Conservation (phyloP, 176 grass and related monocot species). For the Triticum urartu region DNA sequence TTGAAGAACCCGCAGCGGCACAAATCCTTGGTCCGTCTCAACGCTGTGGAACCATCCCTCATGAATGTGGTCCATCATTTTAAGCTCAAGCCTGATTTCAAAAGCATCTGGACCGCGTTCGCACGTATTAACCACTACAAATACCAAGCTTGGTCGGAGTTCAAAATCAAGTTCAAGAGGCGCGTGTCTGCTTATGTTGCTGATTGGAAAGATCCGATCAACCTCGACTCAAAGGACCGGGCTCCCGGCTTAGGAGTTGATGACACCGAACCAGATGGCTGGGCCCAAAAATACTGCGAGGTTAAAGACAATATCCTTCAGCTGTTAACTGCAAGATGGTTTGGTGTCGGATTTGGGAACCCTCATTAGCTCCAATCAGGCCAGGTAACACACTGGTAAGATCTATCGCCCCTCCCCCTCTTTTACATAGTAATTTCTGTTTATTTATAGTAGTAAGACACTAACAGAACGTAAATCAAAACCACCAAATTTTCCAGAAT, state of each 20-base stretch:
- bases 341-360: neutral
- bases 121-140: neutral
- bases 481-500: too few species aligned
- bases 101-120: neutral
- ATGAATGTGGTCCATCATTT: neutral
- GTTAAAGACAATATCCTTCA: neutral
- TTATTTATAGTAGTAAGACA: neutral
- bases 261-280: neutral
- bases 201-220: neutral
- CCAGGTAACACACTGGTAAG: neutral
- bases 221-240: neutral
- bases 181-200: neutral
- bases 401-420: neutral
- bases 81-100: neutral
- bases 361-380: neutral
- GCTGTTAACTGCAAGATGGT: neutral
- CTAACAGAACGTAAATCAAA: neutral
- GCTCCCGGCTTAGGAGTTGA: neutral
- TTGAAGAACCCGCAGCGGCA: neutral
- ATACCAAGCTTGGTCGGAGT: neutral
- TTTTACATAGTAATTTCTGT: neutral
- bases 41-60: neutral
- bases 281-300: neutral
- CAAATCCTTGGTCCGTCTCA: neutral
- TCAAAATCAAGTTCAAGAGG: neutral